A percentile compares a stretch with the other conserved stretches of the same genome.
Conservation (phyloP, 164 flowering plant genomes). For the Liriodendron chinense region DNA sequence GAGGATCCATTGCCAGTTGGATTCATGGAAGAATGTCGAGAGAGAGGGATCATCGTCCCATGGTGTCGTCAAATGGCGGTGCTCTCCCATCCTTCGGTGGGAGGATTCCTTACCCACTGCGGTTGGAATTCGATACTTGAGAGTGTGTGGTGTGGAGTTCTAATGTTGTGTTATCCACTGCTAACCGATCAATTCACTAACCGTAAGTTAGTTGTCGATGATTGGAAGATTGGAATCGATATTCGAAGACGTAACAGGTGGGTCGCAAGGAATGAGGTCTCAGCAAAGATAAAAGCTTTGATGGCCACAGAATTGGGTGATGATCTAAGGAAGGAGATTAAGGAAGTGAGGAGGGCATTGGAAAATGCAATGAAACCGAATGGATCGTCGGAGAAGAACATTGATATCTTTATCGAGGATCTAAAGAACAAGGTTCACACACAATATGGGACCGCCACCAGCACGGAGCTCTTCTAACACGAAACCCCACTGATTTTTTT, state of each 20-base stretch:
- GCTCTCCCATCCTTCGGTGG: conserved; percentile 51
- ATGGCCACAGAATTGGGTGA: conserved; percentile 38
- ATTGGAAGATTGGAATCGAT: conserved; percentile 70
- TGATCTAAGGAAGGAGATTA: conserved; percentile 23
- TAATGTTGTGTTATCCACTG: conserved; percentile 66
- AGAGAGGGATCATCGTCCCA: conserved; percentile 44
- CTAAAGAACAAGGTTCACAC: conserved; percentile 8
- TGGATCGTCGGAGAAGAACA: conserved; percentile 56
- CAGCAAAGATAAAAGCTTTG: conserved; percentile 40
- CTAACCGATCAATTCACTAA: conserved; percentile 78
- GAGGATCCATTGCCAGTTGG: conserved; percentile 47
- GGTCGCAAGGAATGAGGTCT: conserved; percentile 33
- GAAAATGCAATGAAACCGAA: conserved; percentile 30
- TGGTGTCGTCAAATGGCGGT: conserved; percentile 72
- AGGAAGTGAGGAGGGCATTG: conserved; percentile 32
- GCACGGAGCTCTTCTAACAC: no score
- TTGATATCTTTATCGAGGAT: conserved; percentile 40
- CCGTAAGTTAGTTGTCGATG: conserved; percentile 67
- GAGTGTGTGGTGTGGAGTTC: conserved; percentile 56
- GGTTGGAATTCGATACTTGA: conserved; percentile 85
- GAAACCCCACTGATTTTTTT: no score
- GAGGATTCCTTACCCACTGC: conserved; percentile 81
- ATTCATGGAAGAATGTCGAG: conserved; percentile 28
- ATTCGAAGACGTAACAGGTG: conserved; percentile 15
- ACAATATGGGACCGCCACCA: no score